Conservation (phyloP, 306 rosid species). For the Begonia masoniana region DNA sequence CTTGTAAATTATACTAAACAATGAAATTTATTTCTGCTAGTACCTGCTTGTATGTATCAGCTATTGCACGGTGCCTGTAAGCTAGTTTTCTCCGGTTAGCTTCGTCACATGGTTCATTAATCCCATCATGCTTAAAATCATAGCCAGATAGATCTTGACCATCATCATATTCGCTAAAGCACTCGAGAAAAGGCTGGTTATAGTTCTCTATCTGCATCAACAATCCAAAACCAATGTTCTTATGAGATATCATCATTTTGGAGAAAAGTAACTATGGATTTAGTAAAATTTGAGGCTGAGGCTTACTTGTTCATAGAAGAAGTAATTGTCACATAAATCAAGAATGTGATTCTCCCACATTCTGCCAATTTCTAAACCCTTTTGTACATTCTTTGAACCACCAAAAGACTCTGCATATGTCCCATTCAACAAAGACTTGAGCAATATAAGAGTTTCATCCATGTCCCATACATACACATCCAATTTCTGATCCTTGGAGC, state of each 20-base stretch:
- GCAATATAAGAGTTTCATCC: conserved; percentile 93
- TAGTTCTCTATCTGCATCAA: conserved; percentile 69
- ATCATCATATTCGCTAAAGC: conserved; percentile 51
- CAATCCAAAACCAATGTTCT: conserved; percentile 1
- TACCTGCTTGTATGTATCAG: conserved; percentile 60
- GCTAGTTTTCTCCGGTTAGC: conserved; percentile 64
- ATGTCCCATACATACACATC: conserved; percentile 81
- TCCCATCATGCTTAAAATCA: conserved; percentile 62
- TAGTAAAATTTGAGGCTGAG: conserved; percentile 17
- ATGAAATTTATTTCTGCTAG: neutral
- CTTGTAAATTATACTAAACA: too few species aligned
- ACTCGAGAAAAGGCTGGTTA: conserved; percentile 61
- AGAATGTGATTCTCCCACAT: conserved; percentile 82
- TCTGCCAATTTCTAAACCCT: conserved; percentile 68
- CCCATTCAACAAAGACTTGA: conserved; percentile 71
- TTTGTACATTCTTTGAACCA: conserved; percentile 57
- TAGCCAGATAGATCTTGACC: conserved; percentile 66
- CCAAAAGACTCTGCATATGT: conserved; percentile 52
- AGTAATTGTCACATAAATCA: conserved; percentile 58
- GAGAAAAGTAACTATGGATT: neutral
- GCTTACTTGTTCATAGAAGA: conserved; percentile 75
- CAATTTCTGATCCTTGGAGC: conserved; percentile 21
- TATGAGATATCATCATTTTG: neutral
- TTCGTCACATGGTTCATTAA: conserved; percentile 45
- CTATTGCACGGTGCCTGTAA: conserved; percentile 68